Percentiles rank a stretch among this genome's conserved stretches.
These are phyloP conservation scores for Phytophthora idaei DNA, from an alignment of 352 stramenopile genomes.

Conservation along the genomic window DNA sequence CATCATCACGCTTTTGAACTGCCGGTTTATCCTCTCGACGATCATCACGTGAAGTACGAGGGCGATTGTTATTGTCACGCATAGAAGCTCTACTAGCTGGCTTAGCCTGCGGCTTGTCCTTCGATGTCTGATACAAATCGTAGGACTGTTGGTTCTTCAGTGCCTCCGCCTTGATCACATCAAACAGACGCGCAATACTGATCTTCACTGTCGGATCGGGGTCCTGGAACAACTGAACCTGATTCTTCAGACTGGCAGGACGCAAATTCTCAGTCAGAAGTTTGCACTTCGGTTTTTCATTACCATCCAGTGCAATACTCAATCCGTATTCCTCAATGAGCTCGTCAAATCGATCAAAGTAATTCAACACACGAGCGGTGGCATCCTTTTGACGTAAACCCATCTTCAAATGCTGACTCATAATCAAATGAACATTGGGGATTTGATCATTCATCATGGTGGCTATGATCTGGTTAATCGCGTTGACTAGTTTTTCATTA, in stretches of 20 bases:
- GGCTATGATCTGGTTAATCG: not conserved
- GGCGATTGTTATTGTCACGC: not conserved
- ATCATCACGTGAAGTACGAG: not conserved
- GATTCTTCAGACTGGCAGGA: not conserved
- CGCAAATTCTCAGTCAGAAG: not conserved
- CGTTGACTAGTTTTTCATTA: not conserved
- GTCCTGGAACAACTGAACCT: not conserved
- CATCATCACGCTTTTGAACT: not conserved
- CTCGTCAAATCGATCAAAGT: not conserved
- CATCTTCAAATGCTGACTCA: slow-evolving; percentile 2
- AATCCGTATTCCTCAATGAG: not conserved
- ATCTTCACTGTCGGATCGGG: slow-evolving; percentile 1
- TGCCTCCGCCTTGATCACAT: not conserved
- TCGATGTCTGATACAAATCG: not conserved
- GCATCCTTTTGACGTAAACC: not conserved
- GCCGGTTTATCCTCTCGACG: not conserved
- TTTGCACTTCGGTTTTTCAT: not conserved
- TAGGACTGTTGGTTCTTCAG: not conserved
- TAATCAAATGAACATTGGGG: not conserved
- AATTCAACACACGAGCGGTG: not conserved
- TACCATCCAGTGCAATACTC: not conserved
- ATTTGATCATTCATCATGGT: slow-evolving; percentile 1
- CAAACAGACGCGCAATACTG: not conserved
- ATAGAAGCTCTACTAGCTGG: not conserved
- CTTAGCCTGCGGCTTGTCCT: not conserved